phyloP scores from a whole-genome alignment of 139 green algal species.

The Coelastrella sp. region DNA sequence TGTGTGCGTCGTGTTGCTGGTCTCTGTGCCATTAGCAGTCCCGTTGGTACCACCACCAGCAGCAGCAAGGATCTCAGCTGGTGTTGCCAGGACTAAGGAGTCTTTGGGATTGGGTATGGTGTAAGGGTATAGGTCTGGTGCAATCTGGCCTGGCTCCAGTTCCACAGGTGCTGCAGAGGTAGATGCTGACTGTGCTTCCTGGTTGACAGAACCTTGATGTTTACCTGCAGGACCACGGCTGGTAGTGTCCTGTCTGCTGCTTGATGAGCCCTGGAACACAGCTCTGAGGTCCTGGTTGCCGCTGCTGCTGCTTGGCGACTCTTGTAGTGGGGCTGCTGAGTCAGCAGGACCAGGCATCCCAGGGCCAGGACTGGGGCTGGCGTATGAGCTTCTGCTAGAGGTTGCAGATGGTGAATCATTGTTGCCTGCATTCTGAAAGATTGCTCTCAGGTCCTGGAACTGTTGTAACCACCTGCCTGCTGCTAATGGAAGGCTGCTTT shows the following conservation, averaged over 20 bases:
- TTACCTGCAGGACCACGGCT: neutral
- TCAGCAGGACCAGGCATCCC: neutral
- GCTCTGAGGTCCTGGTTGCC: neutral
- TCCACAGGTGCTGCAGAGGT: neutral
- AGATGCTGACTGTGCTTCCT: neutral
- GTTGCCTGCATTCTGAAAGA: neutral
- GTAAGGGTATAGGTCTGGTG: neutral
- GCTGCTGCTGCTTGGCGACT: neutral
- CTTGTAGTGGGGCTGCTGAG: neutral
- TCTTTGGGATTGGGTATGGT: neutral
- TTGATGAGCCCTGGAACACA: neutral
- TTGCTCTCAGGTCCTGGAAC: neutral
- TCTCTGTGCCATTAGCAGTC: neutral
- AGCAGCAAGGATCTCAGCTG: neutral
- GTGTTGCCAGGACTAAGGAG: neutral
- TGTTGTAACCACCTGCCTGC: neutral
- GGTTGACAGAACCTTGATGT: neutral
- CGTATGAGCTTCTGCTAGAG: neutral
- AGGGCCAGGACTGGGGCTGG: neutral
- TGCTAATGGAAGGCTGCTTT: neutral
- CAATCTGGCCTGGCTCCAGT: neutral
- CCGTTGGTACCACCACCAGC: neutral
- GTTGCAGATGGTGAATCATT: neutral
- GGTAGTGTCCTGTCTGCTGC: neutral
- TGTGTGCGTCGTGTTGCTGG: neutral